Evolutionary conservation across 371 early-diverging fungal species (phyloP).

Genomic region (Actinomortierella wolfii): DNA sequence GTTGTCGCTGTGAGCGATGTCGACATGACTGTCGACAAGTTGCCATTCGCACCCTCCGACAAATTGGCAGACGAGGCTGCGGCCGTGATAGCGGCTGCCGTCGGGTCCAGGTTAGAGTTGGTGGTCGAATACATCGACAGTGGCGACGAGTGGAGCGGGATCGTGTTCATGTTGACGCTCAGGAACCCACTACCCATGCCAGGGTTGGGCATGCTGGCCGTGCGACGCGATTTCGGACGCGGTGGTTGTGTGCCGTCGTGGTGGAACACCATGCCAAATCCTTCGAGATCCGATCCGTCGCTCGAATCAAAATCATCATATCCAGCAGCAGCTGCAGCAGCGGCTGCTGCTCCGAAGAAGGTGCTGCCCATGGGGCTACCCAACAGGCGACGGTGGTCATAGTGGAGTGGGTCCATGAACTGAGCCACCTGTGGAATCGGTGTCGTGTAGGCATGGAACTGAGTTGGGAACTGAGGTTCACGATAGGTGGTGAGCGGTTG

Average conservation of each 20-base stretch:
- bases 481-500: conserved; percentile 39
- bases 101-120: conserved; percentile 18
- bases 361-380: conserved; percentile 16
- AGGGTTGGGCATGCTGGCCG: conserved; percentile 46
- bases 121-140: conserved; percentile 45
- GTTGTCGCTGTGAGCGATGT: conserved; percentile 4
- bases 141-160: conserved; percentile 39
- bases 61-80: conserved; percentile 13
- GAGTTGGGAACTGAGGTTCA: conserved; percentile 42
- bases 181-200: conserved; percentile 30
- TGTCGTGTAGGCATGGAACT: conserved; percentile 44
- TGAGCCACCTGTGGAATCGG: conserved; percentile 45
- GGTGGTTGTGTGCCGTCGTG: conserved; percentile 32
- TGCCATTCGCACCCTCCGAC: too few species aligned
- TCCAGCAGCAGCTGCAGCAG: conserved; percentile 28
- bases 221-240: conserved; percentile 40
- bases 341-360: not conserved
- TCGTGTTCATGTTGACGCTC: conserved; percentile 18
- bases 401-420: conserved; percentile 41
- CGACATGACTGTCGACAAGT: too few species aligned
- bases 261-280: conserved; percentile 25
- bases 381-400: conserved; percentile 26
- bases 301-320: conserved; percentile 31
- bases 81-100: conserved; percentile 9
- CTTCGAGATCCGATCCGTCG: conserved; percentile 38